Percentiles rank a stretch among this genome's conserved stretches.
These are phyloP conservation scores for Bretschneidera sinensis DNA, from an alignment of 345 rosid species.

Conservation along the genomic window DNA sequence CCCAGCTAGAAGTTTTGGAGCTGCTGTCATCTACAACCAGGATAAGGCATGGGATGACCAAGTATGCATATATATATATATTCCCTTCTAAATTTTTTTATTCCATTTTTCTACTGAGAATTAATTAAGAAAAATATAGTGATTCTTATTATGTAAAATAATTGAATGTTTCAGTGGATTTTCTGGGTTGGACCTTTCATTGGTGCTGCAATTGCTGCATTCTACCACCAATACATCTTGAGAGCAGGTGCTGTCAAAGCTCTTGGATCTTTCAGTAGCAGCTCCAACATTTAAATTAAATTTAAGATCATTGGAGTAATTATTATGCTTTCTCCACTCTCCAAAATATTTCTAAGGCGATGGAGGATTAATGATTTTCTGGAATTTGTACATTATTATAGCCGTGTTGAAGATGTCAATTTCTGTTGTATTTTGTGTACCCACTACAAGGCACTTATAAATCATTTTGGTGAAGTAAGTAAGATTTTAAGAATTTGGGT, in stretches of 20 bases:
- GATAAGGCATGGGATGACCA: conserved; percentile 60
- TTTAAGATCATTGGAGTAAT: too few species aligned
- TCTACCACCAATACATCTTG: conserved; percentile 52
- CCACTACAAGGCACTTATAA: too few species aligned
- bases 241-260: conserved; percentile 53
- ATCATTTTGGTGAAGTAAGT: too few species aligned
- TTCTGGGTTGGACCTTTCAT: conserved; percentile 76
- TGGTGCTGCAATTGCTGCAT: conserved; percentile 61
- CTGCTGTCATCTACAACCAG: conserved; percentile 47
- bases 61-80: conserved; percentile 18
- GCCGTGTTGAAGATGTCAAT: too few species aligned
- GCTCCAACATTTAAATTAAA: conserved; percentile 24
- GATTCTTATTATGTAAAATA: background rate
- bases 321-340: background rate
- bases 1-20: conserved; percentile 69
- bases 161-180: conserved; percentile 80
- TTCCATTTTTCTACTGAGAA: background rate
- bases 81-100: background rate
- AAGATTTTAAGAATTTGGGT: too few species aligned
- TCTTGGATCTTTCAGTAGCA: conserved; percentile 56
- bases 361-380: too few species aligned
- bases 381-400: too few species aligned
- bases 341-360: background rate
- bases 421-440: too few species aligned
- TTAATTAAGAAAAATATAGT: background rate